Evolutionary conservation across 208 protist species (phyloP).

Genomic region (Trypanosoma scelopori): DNA sequence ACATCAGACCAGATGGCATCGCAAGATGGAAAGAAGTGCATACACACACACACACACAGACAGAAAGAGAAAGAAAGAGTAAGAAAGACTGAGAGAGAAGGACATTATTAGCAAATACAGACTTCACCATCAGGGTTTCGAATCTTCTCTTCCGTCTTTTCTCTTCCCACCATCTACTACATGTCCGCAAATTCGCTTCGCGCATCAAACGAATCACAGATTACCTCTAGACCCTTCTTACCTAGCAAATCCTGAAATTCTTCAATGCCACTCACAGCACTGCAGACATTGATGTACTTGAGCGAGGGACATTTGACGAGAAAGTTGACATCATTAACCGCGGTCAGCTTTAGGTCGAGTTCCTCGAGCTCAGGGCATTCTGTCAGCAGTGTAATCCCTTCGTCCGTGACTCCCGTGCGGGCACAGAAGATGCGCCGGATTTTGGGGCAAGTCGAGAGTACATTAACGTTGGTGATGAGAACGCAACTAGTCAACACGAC

Average conservation of each 20-base stretch:
- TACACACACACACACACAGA: too few relatives aligned
- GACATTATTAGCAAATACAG: too few relatives aligned
- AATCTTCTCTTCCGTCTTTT: conserved; percentile 5
- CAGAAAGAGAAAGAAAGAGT: too few relatives aligned
- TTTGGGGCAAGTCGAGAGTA: conserved; percentile 66
- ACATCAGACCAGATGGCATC: too few relatives aligned
- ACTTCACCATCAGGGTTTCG: background rate
- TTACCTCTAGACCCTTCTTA: conserved; percentile 50
- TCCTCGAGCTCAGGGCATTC: conserved; percentile 69
- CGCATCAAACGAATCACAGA: conserved; percentile 66
- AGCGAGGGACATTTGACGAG: conserved; percentile 55
- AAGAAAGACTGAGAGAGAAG: too few relatives aligned
- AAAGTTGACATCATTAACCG: conserved; percentile 58
- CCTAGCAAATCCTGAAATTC: conserved; percentile 49
- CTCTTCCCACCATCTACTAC: conserved; percentile 13
- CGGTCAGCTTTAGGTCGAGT: conserved; percentile 71
- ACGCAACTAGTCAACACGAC: conserved; percentile 68
- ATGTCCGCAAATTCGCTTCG: conserved; percentile 11
- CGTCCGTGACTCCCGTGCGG: conserved; percentile 61
- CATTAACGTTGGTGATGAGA: conserved; percentile 77
- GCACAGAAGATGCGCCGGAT: conserved; percentile 75
- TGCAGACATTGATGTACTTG: conserved; percentile 68
- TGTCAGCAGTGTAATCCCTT: conserved; percentile 59
- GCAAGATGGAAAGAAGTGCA: too few relatives aligned
- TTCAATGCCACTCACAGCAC: conserved; percentile 40